Base-by-base conservation (phyloP, 352 stramenopile genomes). In the Phytophthora hibernalis region DNA sequence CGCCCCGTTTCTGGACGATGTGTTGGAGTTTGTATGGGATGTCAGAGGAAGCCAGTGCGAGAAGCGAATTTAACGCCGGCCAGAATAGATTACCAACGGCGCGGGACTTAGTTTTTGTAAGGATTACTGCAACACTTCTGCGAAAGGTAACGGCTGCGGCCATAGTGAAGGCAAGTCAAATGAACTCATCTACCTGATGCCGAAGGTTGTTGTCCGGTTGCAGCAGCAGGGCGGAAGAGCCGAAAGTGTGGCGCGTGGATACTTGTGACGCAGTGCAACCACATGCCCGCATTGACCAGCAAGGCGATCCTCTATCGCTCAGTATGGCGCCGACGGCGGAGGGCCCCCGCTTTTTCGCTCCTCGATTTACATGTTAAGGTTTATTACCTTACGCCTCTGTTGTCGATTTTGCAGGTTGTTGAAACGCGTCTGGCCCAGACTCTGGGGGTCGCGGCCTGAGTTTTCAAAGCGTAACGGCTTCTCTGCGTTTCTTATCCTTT, bases 181-280 rank as follows among this genome's bases (percentile, higher is more conserved):
- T 43, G 38, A 55, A 33, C 21, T 22, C 24, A n/a, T 33, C 22
- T n/a, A 37, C 31, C 48, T 59, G 53, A 38, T 54, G 37, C 35
- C 33, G 1, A n/a, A 12, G 44, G n/a, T 18, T n/a, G 50, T 74
- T 63, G 63, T 64, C 57, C 12, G 7, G 45, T 77, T 74, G 69
- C 49, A 61, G 18, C 38, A 57, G 26, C 28, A 72, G 58, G 65
- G 74, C 69, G 69, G 64, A 77, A 77, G 65, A 77, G 37, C 37
- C 35, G 15, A 18, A 43, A 48, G 45, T 40, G 31, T 11, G 31
- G 31, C 31, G 48, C 49, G 51, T 59, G 59, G 45, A 70, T 70
- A 65, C 54, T 59, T 28, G 33, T 37, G 48, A 54, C 53, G 51
- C n/a, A 67, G 42, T 68, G 61, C 59, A 61, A 61, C 59, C 59